Evolutionary conservation across 192 early-diverging fungal species (phyloP), one percentile per base, ranked within the genome.

Genomic region (Backusella morwellensis): DNA sequence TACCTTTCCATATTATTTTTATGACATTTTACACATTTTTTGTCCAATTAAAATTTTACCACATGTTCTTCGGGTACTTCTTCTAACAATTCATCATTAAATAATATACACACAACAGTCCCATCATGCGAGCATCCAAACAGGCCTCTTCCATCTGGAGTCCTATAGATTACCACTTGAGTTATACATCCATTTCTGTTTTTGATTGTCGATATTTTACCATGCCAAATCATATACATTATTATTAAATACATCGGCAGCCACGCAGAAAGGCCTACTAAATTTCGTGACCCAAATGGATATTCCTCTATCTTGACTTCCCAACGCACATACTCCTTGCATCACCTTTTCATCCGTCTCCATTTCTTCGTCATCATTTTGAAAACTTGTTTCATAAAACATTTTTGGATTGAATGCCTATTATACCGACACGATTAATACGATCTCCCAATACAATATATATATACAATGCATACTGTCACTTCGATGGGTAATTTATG

Each of bases 71-170:
- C 77, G 0, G 90, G 74, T 0, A 94, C 81, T 23, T 91, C 88
- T 7, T 78, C 78, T 3, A 93, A 92, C 12, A 97, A 81, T 76
- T 95, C 94, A 17, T 83, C 86, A 21, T 85, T 80, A 73, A 97
- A 95, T 67, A 88, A 86, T 4, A 97, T 68, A n/a, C 92, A 81
- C 0, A 90, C 92, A 4, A 98, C 90, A 0, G 94, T 91, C 6
- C 97, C 97, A 84, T 98, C 96, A 77, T 97, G 93, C 11, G 97
- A 98, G 76, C 94, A 96, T 6, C 94, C 95, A 44, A 92, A 90
- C 40, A 98, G 81, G 17, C 80, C 82, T 41, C 86, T 77, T 19
- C 95, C 91, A 80, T 93, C 89, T 0, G 93, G 89, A 40, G 93
- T 84, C 93, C 91, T 92, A 63, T 35, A 68, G 26, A 26, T 78